Percentiles rank a stretch among this genome's conserved stretches.
Evolutionary conservation across 163 green algal species (phyloP).

Genomic region (Coccomyxa subellipsoidea): DNA sequence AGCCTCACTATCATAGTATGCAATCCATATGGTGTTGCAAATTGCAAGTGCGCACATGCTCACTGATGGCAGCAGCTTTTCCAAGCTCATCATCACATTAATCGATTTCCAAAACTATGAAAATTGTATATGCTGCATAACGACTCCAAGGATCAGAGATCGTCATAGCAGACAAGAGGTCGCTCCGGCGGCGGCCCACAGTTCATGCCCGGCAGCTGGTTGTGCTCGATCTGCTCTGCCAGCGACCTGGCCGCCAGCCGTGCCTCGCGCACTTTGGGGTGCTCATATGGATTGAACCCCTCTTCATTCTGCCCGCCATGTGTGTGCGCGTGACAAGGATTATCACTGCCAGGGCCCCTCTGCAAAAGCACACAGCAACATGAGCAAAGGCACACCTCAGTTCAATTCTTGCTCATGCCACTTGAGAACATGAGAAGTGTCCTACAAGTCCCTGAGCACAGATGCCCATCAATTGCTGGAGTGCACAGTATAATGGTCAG

Average conservation of each 20-base stretch:
- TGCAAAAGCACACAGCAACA: background rate
- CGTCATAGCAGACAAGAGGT: conserved; percentile 39
- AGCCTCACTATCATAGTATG: too few relatives aligned
- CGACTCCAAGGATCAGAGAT: background rate
- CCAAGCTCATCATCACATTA: too few relatives aligned
- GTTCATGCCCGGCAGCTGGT: conserved; percentile 3
- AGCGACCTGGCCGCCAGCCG: conserved; percentile 1
- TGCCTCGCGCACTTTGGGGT: conserved; percentile 17
- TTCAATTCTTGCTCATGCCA: background rate
- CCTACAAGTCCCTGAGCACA: background rate
- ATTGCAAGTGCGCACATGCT: too few relatives aligned
- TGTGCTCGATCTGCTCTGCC: background rate
- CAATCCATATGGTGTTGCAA: too few relatives aligned
- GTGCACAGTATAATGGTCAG: too few relatives aligned
- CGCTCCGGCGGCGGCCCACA: conserved; percentile 24
- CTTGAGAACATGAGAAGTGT: background rate
- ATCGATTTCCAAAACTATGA: too few relatives aligned
- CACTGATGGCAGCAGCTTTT: too few relatives aligned
- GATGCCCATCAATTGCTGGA: too few relatives aligned
- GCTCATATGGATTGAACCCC: conserved; percentile 13
- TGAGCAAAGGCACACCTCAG: background rate
- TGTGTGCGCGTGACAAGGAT: background rate
- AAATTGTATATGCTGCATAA: too few relatives aligned
- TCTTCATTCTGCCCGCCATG: background rate
- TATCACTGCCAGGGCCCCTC: background rate